These are phyloP conservation scores for Trichoderma pleuroti DNA, from an alignment of 2,329 filamentous ascomycete species.

Conservation along the genomic window DNA sequence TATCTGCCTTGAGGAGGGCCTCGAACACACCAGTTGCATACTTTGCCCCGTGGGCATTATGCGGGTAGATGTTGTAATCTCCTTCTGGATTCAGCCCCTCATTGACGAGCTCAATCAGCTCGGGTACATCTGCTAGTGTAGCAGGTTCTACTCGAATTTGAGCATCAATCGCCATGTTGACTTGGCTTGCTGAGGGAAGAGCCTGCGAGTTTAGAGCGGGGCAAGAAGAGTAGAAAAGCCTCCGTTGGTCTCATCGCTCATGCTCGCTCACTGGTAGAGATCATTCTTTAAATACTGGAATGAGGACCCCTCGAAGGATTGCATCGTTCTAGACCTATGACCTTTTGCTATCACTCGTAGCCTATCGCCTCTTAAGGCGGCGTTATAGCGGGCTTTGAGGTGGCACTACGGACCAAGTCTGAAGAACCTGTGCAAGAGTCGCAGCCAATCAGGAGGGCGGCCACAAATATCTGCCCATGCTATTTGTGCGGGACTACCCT, in stretches of 20 bases:
- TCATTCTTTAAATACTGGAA: not conserved
- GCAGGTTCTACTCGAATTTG: not conserved
- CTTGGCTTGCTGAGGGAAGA: not conserved
- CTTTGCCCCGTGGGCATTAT: not conserved
- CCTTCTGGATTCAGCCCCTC: not conserved
- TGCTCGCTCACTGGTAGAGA: not conserved
- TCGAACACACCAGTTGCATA: not conserved
- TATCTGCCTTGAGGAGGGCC: not conserved
- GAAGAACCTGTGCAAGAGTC: not conserved
- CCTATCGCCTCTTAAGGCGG: not conserved
- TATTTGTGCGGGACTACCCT: not conserved
- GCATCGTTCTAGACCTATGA: not conserved
- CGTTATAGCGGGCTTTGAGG: not conserved
- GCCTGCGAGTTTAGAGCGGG: not conserved
- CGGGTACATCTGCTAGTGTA: not conserved
- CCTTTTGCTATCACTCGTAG: not conserved
- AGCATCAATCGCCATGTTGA: not conserved
- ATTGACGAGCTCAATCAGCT: not conserved
- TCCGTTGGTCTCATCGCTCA: not conserved
- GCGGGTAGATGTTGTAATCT: not conserved
- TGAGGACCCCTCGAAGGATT: not conserved
- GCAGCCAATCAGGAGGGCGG: not conserved
- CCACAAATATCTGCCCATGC: not conserved
- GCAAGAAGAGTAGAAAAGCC: not conserved
- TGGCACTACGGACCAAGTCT: not conserved